Base-by-base conservation (phyloP, 305 asterid genomes). In the Rubia tinctorum region DNA sequence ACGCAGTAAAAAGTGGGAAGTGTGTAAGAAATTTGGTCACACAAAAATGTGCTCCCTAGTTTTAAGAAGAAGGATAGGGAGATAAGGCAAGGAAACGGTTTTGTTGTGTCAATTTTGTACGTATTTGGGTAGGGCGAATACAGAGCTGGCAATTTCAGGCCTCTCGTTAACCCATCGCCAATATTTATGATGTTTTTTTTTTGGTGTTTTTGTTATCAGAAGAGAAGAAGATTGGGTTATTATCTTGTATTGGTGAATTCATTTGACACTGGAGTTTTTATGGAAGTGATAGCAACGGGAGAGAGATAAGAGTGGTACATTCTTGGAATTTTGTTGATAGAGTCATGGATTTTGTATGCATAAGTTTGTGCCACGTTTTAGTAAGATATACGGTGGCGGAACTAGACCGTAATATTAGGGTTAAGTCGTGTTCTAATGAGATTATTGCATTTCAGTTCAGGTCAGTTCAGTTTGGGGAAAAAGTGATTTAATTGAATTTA, bases 41-140 rank as follows among this genome's bases (percentile, higher is more conserved):
- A 10, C 73, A 51, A n/a, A 9, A 55, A 9, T 18, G 23, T 39
- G 51, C 12, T 39, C n/a, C 76, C 49, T 66, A 22, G 69, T 11
- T 23, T 67, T 63, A 71, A 60, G 76, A 78, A 79, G 79, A 79
- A 82, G 49, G 70, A 72, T 77, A 44, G 80, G 73, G 55, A 82
- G 94, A 88, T 90, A 90, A 92, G 96, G 89, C 88, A 86, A 88
- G 91, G 90, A 78, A 75, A 53, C 37, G 70, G 55, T 72, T 65
- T 65, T 65, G 60, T 8, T n/a, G 60, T 55, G 60, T 18, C 6
- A 55, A 55, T n/a, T 18, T 55, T n/a, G 25, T 7, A 6, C 25
- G 25, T 2, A 18, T 51, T 17, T n/a, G 82, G 73, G 79, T 74
- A 65, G 43, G 69, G 74, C 68, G 85, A 88, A 84, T 75, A 78